These are phyloP conservation scores for Dispira simplex DNA, from an alignment of 192 early-diverging fungal species.

Conservation along the genomic window DNA sequence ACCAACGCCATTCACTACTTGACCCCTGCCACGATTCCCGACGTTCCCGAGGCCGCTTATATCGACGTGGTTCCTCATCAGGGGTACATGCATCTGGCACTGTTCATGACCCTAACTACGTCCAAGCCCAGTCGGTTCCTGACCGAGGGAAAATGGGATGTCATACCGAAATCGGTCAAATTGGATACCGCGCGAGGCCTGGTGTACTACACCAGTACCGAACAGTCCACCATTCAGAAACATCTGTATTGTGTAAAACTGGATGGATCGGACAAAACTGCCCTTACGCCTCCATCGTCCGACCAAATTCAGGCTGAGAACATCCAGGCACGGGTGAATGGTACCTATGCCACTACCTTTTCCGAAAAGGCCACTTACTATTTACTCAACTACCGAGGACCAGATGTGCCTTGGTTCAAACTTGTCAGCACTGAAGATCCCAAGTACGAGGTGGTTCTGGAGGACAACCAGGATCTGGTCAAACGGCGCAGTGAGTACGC, in stretches of 20 bases:
- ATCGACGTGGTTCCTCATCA: slow-evolving; percentile 46
- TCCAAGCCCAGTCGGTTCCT: slow-evolving; percentile 34
- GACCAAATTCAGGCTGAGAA: slow-evolving; percentile 12
- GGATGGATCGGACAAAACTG: slow-evolving; percentile 15
- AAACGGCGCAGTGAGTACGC: slow-evolving; percentile 32
- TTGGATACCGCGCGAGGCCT: slow-evolving; percentile 20
- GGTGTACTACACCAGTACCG: slow-evolving; percentile 29
- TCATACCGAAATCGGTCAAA: slow-evolving; percentile 26
- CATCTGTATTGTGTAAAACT: slow-evolving; percentile 29
- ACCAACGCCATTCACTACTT: slow-evolving; percentile 21
- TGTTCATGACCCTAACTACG: slow-evolving; percentile 35
- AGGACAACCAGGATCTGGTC: slow-evolving; percentile 35
- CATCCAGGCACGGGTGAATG: slow-evolving; percentile 18
- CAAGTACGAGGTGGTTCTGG: slow-evolving; percentile 35
- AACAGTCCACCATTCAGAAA: slow-evolving; percentile 20
- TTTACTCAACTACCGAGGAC: slow-evolving; percentile 63
- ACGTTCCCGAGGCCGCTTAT: slow-evolving; percentile 31
- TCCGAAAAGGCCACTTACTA: slow-evolving; percentile 61
- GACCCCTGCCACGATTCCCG: slow-evolving; percentile 14
- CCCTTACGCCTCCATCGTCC: slow-evolving; percentile 18
- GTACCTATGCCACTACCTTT: slow-evolving; percentile 49
- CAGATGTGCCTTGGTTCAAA: slow-evolving; percentile 63
- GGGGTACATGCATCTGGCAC: slow-evolving; percentile 52
- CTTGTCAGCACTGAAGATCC: slow-evolving; percentile 36
- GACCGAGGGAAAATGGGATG: slow-evolving; percentile 57